These are phyloP conservation scores for Colletotrichum coccodes DNA, from an alignment of 2,329 filamentous ascomycete genomes.

Conservation along the genomic window DNA sequence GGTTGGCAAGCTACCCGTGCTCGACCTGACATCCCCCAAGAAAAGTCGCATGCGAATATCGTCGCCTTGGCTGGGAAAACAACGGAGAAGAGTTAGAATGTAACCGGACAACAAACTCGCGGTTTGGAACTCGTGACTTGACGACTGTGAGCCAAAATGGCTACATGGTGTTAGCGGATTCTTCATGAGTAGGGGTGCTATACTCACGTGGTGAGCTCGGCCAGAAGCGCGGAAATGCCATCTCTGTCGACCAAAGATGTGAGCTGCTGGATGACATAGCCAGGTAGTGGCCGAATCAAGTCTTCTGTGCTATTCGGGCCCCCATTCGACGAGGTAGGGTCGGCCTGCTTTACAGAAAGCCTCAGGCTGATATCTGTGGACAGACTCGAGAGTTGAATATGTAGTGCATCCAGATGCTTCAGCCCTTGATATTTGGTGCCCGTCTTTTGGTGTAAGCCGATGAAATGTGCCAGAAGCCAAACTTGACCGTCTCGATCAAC, in stretches of 20 bases:
- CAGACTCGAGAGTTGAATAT: slow-evolving; percentile 63
- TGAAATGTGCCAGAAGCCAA: slow-evolving; percentile 75
- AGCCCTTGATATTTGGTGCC: slow-evolving; percentile 46
- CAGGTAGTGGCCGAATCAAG: slow-evolving; percentile 49
- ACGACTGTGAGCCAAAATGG: slow-evolving; percentile 36
- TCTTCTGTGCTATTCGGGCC: slow-evolving; percentile 35
- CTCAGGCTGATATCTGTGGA: slow-evolving; percentile 61
- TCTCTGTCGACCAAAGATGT: slow-evolving; percentile 78
- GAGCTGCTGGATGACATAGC: slow-evolving; percentile 74
- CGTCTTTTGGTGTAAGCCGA: slow-evolving; percentile 62
- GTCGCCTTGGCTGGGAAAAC: slow-evolving; percentile 83
- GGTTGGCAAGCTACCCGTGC: slow-evolving; percentile 63
- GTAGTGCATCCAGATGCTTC: slow-evolving; percentile 61
- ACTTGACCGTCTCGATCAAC: slow-evolving; percentile 58
- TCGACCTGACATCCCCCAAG: slow-evolving; percentile 71
- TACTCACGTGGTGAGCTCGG: slow-evolving; percentile 29
- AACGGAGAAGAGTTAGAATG: slow-evolving; percentile 83
- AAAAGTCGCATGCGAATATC: slow-evolving; percentile 97
- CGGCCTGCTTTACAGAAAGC: slow-evolving; percentile 40
- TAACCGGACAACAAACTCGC: slow-evolving; percentile 82
- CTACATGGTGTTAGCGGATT: slow-evolving; percentile 14
- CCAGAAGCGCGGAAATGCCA: slow-evolving; percentile 74
- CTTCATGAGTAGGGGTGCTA: too few species aligned
- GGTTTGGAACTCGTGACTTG: slow-evolving; percentile 42
- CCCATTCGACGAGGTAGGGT: slow-evolving; percentile 22